These are phyloP conservation scores for Solanum hybrid DNA, from an alignment of 305 asterid genomes.

Conservation along the genomic window DNA sequence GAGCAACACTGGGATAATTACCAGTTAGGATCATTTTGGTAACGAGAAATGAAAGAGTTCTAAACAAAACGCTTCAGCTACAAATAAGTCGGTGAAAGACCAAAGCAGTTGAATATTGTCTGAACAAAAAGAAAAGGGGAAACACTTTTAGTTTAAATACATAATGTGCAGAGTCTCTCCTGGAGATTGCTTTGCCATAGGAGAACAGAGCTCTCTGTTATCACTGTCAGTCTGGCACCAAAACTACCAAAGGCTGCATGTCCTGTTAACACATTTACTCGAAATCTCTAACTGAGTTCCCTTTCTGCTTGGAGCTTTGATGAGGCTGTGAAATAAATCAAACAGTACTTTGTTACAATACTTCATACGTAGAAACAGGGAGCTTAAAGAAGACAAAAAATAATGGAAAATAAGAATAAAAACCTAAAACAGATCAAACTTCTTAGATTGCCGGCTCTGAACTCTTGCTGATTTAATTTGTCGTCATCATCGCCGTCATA, in stretches of 20 bases:
- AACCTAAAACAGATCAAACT: conserved; percentile 13
- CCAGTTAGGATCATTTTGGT: background rate
- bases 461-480: conserved; percentile 24
- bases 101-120: background rate
- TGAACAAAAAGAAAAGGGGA: background rate
- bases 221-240: background rate
- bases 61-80: background rate
- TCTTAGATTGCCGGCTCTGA: conserved; percentile 28
- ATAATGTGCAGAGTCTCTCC: conserved; percentile 1
- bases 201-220: background rate
- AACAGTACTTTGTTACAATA: background rate
- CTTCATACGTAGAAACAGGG: background rate
- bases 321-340: background rate
- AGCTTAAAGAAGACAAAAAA: background rate
- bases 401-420: background rate
- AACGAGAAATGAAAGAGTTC: background rate
- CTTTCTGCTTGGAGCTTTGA: conserved; percentile 2
- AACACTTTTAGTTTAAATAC: background rate
- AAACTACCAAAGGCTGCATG: background rate
- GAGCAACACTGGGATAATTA: background rate
- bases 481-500: conserved; percentile 27
- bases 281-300: background rate
- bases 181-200: conserved; percentile 5
- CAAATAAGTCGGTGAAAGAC: background rate
- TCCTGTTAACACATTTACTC: background rate